Evolutionary conservation across 495 filamentous ascomycete species (phyloP).

Genomic region (Lophiotrema nucula): DNA sequence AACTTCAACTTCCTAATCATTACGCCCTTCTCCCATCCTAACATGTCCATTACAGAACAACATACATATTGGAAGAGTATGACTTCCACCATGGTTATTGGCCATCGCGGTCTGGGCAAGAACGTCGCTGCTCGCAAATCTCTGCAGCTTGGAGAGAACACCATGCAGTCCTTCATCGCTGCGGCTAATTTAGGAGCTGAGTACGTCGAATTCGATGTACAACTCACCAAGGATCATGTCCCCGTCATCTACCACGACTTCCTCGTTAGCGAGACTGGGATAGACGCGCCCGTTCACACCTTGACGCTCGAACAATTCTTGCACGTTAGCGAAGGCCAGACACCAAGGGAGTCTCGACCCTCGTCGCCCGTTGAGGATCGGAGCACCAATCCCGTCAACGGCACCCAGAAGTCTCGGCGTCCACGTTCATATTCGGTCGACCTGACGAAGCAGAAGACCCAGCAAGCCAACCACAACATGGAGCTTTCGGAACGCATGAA

Average conservation of each 20-base stretch:
- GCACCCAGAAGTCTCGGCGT: constrained; percentile 5
- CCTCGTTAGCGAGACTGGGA: constrained; percentile 95
- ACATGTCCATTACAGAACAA: constrained; percentile 83
- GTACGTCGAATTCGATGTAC: constrained; percentile 92
- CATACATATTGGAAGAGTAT: constrained; percentile 95
- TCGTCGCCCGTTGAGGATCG: constrained; percentile 44
- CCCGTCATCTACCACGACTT: constrained; percentile 99
- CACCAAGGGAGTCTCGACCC: constrained; percentile 45
- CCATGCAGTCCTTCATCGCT: constrained; percentile 82
- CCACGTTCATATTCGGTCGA: constrained; percentile 43
- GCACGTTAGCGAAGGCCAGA: constrained; percentile 66
- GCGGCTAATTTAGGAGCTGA: constrained; percentile 89
- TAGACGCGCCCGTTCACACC: constrained; percentile 94
- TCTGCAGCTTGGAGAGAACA: constrained; percentile 94
- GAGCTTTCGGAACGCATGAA: constrained; percentile 85
- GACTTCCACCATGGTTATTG: constrained; percentile 83
- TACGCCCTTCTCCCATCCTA: constrained; percentile 89
- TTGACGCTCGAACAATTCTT: constrained; percentile 94
- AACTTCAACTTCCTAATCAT: constrained; percentile 97
- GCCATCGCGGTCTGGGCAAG: constrained; percentile 91
- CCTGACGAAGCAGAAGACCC: constrained; percentile 47
- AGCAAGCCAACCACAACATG: constrained; percentile 18
- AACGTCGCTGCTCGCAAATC: constrained; percentile 79
- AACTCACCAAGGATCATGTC: constrained; percentile 97
- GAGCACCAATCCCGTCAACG: constrained; percentile 9